phyloP scores from a whole-genome alignment of 805 yeast genomes.

The Jamesozyma lodderae region DNA sequence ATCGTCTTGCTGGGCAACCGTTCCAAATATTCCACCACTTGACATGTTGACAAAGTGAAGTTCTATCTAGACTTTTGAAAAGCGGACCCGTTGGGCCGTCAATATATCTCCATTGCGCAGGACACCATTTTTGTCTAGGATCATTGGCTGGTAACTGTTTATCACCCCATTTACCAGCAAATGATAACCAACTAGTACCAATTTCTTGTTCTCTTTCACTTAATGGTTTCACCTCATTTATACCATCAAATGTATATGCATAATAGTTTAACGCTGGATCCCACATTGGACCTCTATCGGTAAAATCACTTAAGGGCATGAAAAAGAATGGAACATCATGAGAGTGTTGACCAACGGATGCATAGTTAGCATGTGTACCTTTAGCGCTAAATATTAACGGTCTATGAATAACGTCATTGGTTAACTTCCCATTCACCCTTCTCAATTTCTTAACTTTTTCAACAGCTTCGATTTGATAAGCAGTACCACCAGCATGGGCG shows the following conservation, averaged over 20 bases:
- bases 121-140: slow-evolving; percentile 75
- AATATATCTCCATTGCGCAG: slow-evolving; percentile 83
- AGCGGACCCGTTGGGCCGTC: slow-evolving; percentile 93
- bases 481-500: slow-evolving; percentile 96
- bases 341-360: slow-evolving; percentile 90
- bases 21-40: slow-evolving; percentile 92
- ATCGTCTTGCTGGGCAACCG: slow-evolving; percentile 70
- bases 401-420: slow-evolving; percentile 46
- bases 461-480: slow-evolving; percentile 50
- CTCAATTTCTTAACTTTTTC: slow-evolving; percentile 40
- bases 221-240: slow-evolving; percentile 32
- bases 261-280: slow-evolving; percentile 77
- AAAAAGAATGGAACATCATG: slow-evolving; percentile 79
- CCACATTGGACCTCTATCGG: slow-evolving; percentile 95
- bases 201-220: slow-evolving; percentile 21
- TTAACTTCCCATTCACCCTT: slow-evolving; percentile 79
- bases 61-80: slow-evolving; percentile 60
- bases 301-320: slow-evolving; percentile 81
- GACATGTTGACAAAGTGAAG: slow-evolving; percentile 67
- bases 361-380: slow-evolving; percentile 96
- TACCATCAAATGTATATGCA: slow-evolving; percentile 65
- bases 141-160: slow-evolving; percentile 54
- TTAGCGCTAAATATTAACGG: slow-evolving; percentile 86
- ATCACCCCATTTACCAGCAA: slow-evolving; percentile 88
- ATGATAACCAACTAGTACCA: slow-evolving; percentile 70